Conservation (phyloP, 495 filamentous ascomycete species). For the Aspergillus diversus region DNA sequence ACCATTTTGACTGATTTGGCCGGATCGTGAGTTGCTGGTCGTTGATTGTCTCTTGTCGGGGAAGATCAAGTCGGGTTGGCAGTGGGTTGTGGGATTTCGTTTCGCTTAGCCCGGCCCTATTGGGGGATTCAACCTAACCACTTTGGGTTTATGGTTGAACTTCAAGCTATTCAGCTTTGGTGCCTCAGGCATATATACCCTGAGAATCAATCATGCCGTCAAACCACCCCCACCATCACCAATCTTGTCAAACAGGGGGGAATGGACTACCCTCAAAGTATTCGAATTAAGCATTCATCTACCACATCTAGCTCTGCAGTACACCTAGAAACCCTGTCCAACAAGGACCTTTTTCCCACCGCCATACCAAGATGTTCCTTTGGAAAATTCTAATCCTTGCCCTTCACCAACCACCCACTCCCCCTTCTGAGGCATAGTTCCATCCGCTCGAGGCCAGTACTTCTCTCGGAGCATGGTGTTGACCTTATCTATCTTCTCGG, state of each 20-base stretch:
- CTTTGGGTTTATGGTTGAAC: conserved; percentile 30
- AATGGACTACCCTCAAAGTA: neutral
- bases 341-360: conserved; percentile 64
- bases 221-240: neutral
- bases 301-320: too few species aligned
- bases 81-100: conserved; percentile 52
- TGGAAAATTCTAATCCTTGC: conserved; percentile 69
- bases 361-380: conserved; percentile 82
- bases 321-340: conserved; percentile 56
- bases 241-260: too few species aligned
- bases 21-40: conserved; percentile 53
- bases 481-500: conserved; percentile 71
- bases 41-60: conserved; percentile 54
- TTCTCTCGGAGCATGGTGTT: conserved; percentile 70
- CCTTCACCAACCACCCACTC: conserved; percentile 81
- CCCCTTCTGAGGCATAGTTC: conserved; percentile 47
- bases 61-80: conserved; percentile 42
- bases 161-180: conserved; percentile 23
- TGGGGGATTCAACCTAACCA: conserved; percentile 39
- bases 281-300: conserved; percentile 7
- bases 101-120: conserved; percentile 54
- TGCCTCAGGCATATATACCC: conserved; percentile 14
- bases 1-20: conserved; percentile 64
- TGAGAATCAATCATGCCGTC: neutral
- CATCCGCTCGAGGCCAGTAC: conserved; percentile 63